Evolutionary conservation across 352 stramenopile genomes (phyloP), one percentile per base, ranked within the genome.

Genomic region (Pythium myriotylum): DNA sequence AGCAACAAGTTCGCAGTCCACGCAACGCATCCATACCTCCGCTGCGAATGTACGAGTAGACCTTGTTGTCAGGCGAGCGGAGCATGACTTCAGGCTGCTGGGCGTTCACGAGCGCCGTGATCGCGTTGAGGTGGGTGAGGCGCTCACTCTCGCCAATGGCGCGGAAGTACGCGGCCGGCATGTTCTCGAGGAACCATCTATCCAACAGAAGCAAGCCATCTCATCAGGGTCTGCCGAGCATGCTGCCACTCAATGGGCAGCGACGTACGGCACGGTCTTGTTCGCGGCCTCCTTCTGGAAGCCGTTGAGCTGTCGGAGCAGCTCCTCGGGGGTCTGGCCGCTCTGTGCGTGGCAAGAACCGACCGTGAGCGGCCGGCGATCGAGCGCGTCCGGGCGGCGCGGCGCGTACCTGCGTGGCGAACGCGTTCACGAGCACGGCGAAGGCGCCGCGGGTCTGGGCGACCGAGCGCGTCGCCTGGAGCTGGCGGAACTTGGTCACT

Each of bases 161-260:
- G 57, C 88, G 81, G 68, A 96, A 96, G 77, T 96, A 96, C n/a
- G 88, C 70, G 17, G 81, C 78, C 22, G 88, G 88, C 88, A 96
- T 96, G 80, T 94, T 94, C 46, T 88, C 72, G 43, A 96, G 62
- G 66, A 96, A 96, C 88, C 88, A 95, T 63, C 68, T 79, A 64
- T 41, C 37, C 13, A 43, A 54, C 13, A 49, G 23, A 50, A n/a
- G n/a, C n/a, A n/a, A n/a, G n/a, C 47, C 2, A 17, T 29, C 27
- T 20, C 4, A 19, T 14, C 24, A 52, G 13, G 37, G 9, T 8
- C 45, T 6, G 37, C n/a, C 13, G 7, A 20, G 13, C 37, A 14
- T 24, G n/a, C n/a, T n/a, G n/a, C n/a, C n/a, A 20, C 26, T 20
- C 6, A 22, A 61, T 10, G 14, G 23, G 43, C 16, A 4, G 22